Evolutionary conservation across 164 flowering plant genomes (phyloP).

Genomic region (Amborella trichopoda): DNA sequence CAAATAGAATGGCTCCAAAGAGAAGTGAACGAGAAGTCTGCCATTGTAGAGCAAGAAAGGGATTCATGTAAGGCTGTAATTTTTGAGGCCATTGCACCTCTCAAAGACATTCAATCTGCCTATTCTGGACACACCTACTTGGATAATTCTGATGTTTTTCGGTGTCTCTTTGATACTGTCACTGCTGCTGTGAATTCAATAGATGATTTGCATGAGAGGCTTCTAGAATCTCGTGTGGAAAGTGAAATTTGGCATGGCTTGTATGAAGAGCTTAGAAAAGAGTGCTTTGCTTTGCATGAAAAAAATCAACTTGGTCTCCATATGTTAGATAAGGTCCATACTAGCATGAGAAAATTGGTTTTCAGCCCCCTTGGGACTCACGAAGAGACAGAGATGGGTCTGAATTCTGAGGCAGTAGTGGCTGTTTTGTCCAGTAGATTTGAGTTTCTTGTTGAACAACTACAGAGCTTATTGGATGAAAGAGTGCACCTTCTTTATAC

Average conservation of each 20-base stretch:
- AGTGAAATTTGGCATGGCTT: conserved; percentile 20
- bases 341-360: conserved; percentile 27
- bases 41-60: conserved; percentile 38
- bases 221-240: conserved; percentile 33
- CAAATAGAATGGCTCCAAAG: conserved; percentile 39
- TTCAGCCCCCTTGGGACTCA: conserved; percentile 14
- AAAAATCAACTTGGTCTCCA: conserved; percentile 30
- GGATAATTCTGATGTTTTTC: conserved; percentile 15
- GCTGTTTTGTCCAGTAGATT: conserved; percentile 27
- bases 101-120: too few species aligned
- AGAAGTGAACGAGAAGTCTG: conserved; percentile 26
- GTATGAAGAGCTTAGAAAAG: conserved; percentile 26
- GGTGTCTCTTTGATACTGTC: conserved; percentile 30
- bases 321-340: conserved; percentile 29
- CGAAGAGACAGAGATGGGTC: conserved; percentile 14
- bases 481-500: conserved; percentile 33
- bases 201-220: conserved; percentile 32
- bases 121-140: too few species aligned
- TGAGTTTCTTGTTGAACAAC: conserved; percentile 25
- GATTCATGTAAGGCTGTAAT: conserved; percentile 22
- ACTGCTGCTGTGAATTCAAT: conserved; percentile 38
- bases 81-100: conserved; percentile 32
- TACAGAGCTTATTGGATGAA: conserved; percentile 33
- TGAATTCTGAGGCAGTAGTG: conserved; percentile 12
- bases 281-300: conserved; percentile 23